Conservation (phyloP, 352 stramenopile species). For the Phytophthora cryptogea region DNA sequence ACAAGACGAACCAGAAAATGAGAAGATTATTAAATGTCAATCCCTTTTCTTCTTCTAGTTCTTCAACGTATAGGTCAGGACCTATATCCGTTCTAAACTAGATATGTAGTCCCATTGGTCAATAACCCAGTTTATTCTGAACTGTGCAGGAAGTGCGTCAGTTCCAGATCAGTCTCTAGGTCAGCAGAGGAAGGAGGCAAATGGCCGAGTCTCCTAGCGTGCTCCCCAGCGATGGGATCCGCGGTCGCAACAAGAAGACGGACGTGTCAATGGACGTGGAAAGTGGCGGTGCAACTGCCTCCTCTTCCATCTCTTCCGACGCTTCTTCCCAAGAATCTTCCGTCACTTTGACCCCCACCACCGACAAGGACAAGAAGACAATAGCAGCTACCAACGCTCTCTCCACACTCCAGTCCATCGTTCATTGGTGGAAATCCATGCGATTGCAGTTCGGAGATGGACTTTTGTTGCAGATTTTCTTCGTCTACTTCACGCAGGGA, state of each 20-base stretch:
- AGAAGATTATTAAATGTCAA: not conserved
- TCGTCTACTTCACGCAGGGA: conserved; percentile 84
- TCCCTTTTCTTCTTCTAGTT: not conserved
- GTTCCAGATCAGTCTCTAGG: not conserved
- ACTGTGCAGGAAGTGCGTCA: not conserved
- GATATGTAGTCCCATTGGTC: not conserved
- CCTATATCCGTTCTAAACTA: not conserved
- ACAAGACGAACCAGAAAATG: too few relatives aligned
- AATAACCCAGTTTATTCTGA: not conserved
- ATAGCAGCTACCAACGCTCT: not conserved
- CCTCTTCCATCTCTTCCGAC: conserved; percentile 12
- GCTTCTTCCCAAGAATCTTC: conserved; percentile 12
- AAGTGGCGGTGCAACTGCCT: conserved; percentile 15
- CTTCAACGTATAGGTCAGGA: too few relatives aligned
- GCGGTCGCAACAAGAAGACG: conserved; percentile 60
- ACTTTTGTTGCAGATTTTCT: conserved; percentile 81
- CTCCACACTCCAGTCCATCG: conserved; percentile 41
- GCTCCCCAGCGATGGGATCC: conserved; percentile 47
- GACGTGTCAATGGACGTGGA: conserved; percentile 26
- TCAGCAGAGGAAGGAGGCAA: not conserved
- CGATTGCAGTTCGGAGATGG: conserved; percentile 69
- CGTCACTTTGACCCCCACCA: not conserved
- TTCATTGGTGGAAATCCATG: conserved; percentile 67
- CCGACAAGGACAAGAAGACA: conserved; percentile 19
- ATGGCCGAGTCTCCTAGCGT: conserved; percentile 16